These are phyloP conservation scores for Fusarium sulawesiense DNA, from an alignment of 2,329 filamentous ascomycete genomes.

Conservation along the genomic window DNA sequence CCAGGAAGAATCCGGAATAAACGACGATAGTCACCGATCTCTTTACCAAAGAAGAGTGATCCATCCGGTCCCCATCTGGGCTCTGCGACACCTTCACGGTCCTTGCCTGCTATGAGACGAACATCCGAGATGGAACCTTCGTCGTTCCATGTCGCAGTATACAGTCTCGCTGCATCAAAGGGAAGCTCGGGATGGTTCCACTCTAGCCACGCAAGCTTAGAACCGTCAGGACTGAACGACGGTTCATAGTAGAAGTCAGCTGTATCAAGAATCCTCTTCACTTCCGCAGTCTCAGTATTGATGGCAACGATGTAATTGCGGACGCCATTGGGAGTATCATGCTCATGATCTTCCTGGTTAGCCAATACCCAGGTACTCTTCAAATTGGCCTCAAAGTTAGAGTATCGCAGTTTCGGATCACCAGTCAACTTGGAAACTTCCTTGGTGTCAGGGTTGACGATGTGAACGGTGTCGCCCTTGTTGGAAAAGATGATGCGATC, in stretches of 20 bases:
- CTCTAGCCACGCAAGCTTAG: constrained; percentile 62
- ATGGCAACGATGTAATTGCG: constrained; percentile 55
- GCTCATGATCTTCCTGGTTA: constrained; percentile 62
- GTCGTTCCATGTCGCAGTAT: constrained; percentile 55
- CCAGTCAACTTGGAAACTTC: constrained; percentile 50
- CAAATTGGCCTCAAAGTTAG: constrained; percentile 59
- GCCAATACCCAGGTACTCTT: constrained; percentile 58
- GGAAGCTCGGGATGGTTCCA: constrained; percentile 67
- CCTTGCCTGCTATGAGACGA: constrained; percentile 55
- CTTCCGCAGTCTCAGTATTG: constrained; percentile 54
- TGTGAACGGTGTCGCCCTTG: constrained; percentile 55
- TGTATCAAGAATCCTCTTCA: constrained; percentile 54
- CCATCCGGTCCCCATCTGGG: constrained; percentile 64
- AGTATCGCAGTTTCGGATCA: constrained; percentile 54
- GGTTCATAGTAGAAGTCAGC: constrained; percentile 66
- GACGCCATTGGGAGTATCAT: constrained; percentile 49
- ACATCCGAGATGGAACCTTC: constrained; percentile 47
- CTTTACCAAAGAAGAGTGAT: constrained; percentile 60
- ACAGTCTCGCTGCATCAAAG: constrained; percentile 60
- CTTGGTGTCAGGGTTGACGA: constrained; percentile 54
- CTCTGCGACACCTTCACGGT: constrained; percentile 59
- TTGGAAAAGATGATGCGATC: constrained; percentile 61
- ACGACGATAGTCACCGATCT: constrained; percentile 60
- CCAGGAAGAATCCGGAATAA: constrained; percentile 55
- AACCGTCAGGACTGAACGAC: constrained; percentile 60